Evolutionary conservation across 306 rosid genomes (phyloP), one percentile per base, ranked within the genome.

Genomic region (Quercus alba): DNA sequence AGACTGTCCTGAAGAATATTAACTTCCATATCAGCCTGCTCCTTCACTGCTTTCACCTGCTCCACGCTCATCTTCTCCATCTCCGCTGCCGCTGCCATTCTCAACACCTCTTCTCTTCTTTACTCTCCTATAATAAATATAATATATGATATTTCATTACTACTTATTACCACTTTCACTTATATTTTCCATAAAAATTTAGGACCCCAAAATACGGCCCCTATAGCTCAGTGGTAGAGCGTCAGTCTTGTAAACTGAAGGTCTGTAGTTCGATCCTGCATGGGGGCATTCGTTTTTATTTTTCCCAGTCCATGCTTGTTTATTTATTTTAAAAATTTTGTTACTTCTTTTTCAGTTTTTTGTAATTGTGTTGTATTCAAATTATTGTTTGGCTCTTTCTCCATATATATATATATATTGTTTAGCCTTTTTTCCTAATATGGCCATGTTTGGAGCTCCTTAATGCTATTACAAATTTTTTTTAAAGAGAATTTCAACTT

Each of bases 1-100:
- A 95, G 97, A 41, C 93, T 90, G 20, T 93, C 98, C 64, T 93
- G 94, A 3, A 95, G 98, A 38, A 95, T 91, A 74, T 95, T 93
- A 14, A 93, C 93, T 57, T 95, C 98, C 15, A 93, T 69, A 88
- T 95, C 99, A 0, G 89, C 58, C 64, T 95, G 97, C 75, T 95
- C 99, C 61, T 95, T 95, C 75, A 95, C 74, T 0, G 88, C 94
- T 63, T 85, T 95, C 59, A 93, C 73, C 84, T 95, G 99, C 75
- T 95, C 99, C 33, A 90, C 80, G 84, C 93, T 93, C 97, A 95
- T 90, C 86, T 91, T 86, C 89, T 91, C 95, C 71, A 94, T 18
- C 38, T 82, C 77, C 31, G 70, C 77, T 61, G 33, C 76, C 26
- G 76, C 89, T 9, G 75, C 87, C 4, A 75, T 80, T 4, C 73